Base-by-base conservation (phyloP, 768 basidiomycete genomes). In the Calocybe indica region DNA sequence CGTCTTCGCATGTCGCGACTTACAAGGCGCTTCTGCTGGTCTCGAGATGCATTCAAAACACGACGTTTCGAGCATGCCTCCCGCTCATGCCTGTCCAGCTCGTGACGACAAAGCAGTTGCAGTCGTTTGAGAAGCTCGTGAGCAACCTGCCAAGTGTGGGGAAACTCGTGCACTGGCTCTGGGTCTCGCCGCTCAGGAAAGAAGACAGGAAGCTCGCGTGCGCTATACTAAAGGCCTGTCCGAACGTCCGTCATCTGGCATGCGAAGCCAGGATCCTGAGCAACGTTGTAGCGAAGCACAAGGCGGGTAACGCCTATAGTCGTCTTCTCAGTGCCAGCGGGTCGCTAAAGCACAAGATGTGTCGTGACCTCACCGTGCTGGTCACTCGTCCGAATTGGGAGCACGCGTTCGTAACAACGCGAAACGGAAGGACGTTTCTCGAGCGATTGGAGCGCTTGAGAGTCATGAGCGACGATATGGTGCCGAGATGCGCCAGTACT, bases 81-180 rank as follows among this genome's bases (percentile, higher is more conserved):
- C 65, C 70, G 22, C 55, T 48, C 43, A 63, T 67, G 55, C 62
- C 65, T 29, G 54, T 71, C 41, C 56, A 58, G 33, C 52, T 71
- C 8, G 62, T 61, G 48, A 61, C 58, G 12, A 56, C 59, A 15
- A 59, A 60, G 46, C 65, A 67, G 46, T 49, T 71, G 33, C 29
- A 40, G 11, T 65, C 67, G 0, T 71, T 70, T 46, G 44, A 48
- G 7, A 51, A 56, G 42, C 49, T 55, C 44, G 51, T 31, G 8
- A 43, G 11, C 55, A 51, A 11, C 45, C 55, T 11, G 40, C 52
- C n/a, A 15, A 61, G n/a, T 33, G 40, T 44, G 15, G 54, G 47
- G 1, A 30, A 41, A 11, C 52, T 65, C 15, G 52, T 70, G 15
- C 61, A 58, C 34, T 52, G 62, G 36, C 59, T 68, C 36, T 70